Conservation (phyloP, 2,329 filamentous ascomycete genomes). For the Orbilia javanica region DNA sequence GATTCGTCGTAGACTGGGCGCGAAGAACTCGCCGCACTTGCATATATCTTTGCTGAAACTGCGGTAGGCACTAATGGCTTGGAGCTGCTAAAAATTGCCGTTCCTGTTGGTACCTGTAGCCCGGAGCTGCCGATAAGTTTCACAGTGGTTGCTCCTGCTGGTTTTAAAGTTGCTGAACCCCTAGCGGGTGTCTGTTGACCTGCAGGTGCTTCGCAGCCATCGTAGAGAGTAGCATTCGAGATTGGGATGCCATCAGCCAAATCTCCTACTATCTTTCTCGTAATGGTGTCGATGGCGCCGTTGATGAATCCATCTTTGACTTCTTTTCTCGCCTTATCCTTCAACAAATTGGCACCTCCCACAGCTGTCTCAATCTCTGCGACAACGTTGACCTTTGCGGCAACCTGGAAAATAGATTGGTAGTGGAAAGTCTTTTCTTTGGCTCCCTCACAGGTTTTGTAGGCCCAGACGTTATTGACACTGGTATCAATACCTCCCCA, state of each 20-base stretch:
- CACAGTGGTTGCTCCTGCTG: background rate
- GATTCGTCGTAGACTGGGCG: background rate
- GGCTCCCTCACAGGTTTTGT: background rate
- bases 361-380: slow-evolving; percentile 2
- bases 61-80: too few species aligned
- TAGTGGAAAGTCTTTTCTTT: slow-evolving; percentile 8
- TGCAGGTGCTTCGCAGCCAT: slow-evolving; percentile 1
- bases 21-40: background rate
- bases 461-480: slow-evolving; percentile 2
- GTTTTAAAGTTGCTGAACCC: background rate
- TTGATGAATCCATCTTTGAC: slow-evolving; percentile 12
- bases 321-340: slow-evolving; percentile 2
- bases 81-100: too few species aligned
- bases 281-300: background rate
- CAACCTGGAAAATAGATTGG: background rate
- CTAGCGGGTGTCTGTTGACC: background rate
- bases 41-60: background rate
- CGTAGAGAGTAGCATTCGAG: background rate
- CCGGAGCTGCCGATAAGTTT: background rate
- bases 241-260: background rate
- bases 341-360: background rate
- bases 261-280: background rate
- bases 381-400: slow-evolving; percentile 6
- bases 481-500: slow-evolving; percentile 1
- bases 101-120: too few species aligned